phyloP scores from a whole-genome alignment of 768 basidiomycete species.

The Phaffia australis region DNA sequence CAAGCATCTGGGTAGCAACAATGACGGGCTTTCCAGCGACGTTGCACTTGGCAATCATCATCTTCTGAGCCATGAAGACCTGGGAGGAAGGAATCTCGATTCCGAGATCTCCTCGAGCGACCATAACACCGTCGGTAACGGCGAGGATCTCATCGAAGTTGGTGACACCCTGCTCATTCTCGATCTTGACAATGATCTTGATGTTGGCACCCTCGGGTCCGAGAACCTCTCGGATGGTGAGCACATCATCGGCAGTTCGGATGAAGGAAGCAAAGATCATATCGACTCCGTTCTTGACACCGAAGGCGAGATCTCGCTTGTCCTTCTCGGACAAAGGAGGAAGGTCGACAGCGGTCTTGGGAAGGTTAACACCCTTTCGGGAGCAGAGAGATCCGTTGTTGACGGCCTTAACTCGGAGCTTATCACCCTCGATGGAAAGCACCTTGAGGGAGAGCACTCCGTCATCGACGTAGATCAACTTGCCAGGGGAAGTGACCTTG shows the following conservation, averaged over 20 bases:
- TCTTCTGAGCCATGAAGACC: constrained; percentile 98
- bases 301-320: constrained; percentile 82
- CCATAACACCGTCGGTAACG: constrained; percentile 98
- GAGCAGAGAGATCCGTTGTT: constrained; percentile 90
- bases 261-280: constrained; percentile 99
- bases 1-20: constrained; percentile 59
- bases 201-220: constrained; percentile 90
- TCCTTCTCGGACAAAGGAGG: constrained; percentile 97
- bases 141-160: constrained; percentile 98
- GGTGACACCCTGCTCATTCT: constrained; percentile 96
- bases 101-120: constrained; percentile 96
- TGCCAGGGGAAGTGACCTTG: constrained; percentile 94
- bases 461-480: constrained; percentile 94
- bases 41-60: constrained; percentile 76
- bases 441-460: constrained; percentile 90
- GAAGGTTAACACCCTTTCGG: constrained; percentile 97
- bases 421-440: constrained; percentile 68
- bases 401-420: constrained; percentile 61
- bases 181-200: constrained; percentile 99
- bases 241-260: constrained; percentile 85
- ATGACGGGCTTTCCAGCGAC: constrained; percentile 95
- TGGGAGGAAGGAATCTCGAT: constrained; percentile 99
- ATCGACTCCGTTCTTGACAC: constrained; percentile 95
- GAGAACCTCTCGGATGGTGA: constrained; percentile 81
- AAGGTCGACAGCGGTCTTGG: constrained; percentile 93